Conservation (phyloP, 345 rosid species). For the Hevea brasiliensis region DNA sequence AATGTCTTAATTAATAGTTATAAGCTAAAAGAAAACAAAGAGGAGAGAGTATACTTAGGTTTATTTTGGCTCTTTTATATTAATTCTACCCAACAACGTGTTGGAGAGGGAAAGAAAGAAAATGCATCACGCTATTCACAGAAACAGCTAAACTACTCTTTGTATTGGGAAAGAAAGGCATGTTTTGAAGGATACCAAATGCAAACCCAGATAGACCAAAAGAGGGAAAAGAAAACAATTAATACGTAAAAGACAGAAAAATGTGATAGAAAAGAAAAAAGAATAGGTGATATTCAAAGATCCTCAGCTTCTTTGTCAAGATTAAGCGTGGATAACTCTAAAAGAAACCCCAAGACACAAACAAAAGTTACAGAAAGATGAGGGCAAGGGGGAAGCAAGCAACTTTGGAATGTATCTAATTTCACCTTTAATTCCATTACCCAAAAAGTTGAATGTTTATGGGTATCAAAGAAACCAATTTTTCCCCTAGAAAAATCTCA, state of each 20-base stretch:
- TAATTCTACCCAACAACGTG: neutral
- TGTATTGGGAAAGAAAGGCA: neutral
- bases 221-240: neutral
- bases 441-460: neutral
- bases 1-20: neutral
- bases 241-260: neutral
- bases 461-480: too few relatives aligned
- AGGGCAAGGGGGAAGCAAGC: neutral
- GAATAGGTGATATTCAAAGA: neutral
- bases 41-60: too few relatives aligned
- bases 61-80: neutral
- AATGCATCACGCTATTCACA: neutral
- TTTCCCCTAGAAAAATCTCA: neutral
- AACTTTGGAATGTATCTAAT: neutral
- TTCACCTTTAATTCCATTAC: neutral
- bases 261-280: neutral
- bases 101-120: neutral
- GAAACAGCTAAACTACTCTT: too few relatives aligned
- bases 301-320: slow-evolving; percentile 4
- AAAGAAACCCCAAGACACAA: neutral
- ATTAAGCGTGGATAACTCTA: neutral
- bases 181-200: neutral
- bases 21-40: neutral
- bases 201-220: neutral
- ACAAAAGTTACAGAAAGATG: neutral